Percentiles rank a stretch among this genome's conserved stretches.
Conservation (phyloP, 768 basidiomycete species). For the Austroboletus festivus region DNA sequence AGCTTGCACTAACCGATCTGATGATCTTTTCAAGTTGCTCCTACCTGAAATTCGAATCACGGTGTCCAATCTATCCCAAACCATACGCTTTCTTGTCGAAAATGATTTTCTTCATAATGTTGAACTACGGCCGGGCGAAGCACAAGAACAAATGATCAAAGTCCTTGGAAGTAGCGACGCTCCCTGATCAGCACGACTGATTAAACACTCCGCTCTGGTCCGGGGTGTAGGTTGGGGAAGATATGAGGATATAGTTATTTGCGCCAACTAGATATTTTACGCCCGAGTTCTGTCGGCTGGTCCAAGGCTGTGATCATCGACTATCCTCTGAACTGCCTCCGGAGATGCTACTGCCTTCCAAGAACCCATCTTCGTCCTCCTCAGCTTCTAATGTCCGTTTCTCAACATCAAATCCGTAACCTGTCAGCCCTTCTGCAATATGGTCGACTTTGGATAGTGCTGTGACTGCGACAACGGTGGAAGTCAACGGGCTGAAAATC, state of each 20-base stretch:
- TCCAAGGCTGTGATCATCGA: conserved; percentile 2
- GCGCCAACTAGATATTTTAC: too few relatives aligned
- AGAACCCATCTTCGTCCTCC: conserved; percentile 43
- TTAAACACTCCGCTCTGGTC: background rate
- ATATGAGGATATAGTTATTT: background rate
- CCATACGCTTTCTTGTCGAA: conserved; percentile 84
- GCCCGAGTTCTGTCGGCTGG: background rate
- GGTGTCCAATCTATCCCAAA: conserved; percentile 89
- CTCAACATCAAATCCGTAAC: conserved; percentile 55
- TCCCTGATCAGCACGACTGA: background rate
- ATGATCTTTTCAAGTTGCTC: conserved; percentile 52
- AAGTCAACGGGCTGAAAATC: conserved; percentile 73
- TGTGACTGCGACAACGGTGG: conserved; percentile 79
- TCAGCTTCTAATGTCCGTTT: conserved; percentile 62
- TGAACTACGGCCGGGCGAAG: conserved; percentile 78
- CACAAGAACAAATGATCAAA: conserved; percentile 58
- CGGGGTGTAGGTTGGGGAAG: background rate
- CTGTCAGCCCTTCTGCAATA: conserved; percentile 59
- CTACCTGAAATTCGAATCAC: conserved; percentile 85
- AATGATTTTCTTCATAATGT: conserved; percentile 84
- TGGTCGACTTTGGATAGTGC: conserved; percentile 74
- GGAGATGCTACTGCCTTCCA: conserved; percentile 32
- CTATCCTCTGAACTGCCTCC: conserved; percentile 25
- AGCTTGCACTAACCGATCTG: background rate
- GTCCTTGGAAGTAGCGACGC: conserved; percentile 40